Evolutionary conservation across 495 filamentous ascomycete genomes (phyloP), one percentile per base, ranked within the genome.

Genomic region (Penicilliopsis zonata): DNA sequence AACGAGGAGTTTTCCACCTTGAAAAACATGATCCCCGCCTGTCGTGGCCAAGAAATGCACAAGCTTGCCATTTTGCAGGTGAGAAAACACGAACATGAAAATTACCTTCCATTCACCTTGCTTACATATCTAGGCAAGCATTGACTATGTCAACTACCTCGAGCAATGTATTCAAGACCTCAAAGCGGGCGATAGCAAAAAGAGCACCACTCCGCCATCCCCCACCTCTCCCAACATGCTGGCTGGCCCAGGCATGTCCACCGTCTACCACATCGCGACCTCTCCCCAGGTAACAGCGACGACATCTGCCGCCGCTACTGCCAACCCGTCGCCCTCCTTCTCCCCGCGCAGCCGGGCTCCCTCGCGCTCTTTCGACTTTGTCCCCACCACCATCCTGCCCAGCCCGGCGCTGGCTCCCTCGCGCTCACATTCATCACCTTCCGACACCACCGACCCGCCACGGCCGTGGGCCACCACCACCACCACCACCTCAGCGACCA

Each of bases 11-110:
- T 98, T 61, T 79, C 73, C 1, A 80, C 90, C 10, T 61, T 98
- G 37, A 96, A 95, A 61, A 74, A 80, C 49, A 82, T 98, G 80
- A 93, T 98, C 42, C 92, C 92, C 1, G 92, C 90, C 1, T 96
- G 90, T 47, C 52, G 40, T 18, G 85, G 86, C 13, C 79, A 83
- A 37, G 86, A 94, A 47, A 98, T 98, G 90, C 90, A 98, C 57
- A 98, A 98, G 63, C 67, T 98, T 30, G 86, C 86, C 2, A 95
- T 98, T 40, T 64, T 98, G 29, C 86, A 94, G 76, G 90, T 90
- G 56, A 35, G 66, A 55, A 28, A 9, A 21, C 12, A 18, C 7
- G 13, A 13, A 26, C 14, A 25, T 9, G 2, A 3, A 24, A 14
- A 15, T n/a, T 27, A 12, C 18, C 16, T 21, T 35, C 13, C 12